phyloP scores from a whole-genome alignment of 148 eudicot genomes.

The Hydrangea macrophylla region DNA sequence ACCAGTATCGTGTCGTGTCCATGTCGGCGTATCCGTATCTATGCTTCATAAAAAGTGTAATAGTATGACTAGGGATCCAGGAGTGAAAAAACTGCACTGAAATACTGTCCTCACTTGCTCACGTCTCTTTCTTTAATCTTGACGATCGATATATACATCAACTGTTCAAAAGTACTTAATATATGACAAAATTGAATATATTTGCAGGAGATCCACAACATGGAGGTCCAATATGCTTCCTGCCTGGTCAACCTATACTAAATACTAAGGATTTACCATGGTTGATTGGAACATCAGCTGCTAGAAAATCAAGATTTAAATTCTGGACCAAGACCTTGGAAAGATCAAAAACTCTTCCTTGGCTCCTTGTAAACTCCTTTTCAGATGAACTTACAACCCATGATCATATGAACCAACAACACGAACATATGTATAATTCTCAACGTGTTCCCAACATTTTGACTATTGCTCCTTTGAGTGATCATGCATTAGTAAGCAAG shows the following conservation, averaged over 20 bases:
- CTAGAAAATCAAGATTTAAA: conserved; percentile 32
- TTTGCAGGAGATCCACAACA: conserved; percentile 29
- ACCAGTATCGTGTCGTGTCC: no score
- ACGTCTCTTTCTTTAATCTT: no score
- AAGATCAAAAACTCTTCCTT: conserved; percentile 26
- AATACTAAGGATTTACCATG: conserved; percentile 33
- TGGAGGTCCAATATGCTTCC: conserved; percentile 24
- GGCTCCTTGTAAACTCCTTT: conserved; percentile 40
- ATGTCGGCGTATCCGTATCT: no score
- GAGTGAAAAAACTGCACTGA: no score
- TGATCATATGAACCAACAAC: not conserved
- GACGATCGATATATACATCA: no score
- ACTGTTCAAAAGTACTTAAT: no score
- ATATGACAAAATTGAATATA: not conserved
- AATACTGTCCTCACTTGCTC: no score
- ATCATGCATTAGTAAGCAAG: not conserved
- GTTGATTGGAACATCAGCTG: conserved; percentile 32
- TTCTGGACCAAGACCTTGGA: conserved; percentile 37
- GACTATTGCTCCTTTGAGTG: conserved; percentile 19
- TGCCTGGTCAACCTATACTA: conserved; percentile 16
- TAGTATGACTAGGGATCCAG: no score
- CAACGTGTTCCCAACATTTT: conserved; percentile 15
- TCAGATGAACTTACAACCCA: conserved; percentile 24
- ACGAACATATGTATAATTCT: not conserved
- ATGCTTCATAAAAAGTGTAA: no score